Evolutionary conservation across 164 flowering plant genomes (phyloP), one percentile per base, ranked within the genome.

Genomic region (Tetracentron sinense): DNA sequence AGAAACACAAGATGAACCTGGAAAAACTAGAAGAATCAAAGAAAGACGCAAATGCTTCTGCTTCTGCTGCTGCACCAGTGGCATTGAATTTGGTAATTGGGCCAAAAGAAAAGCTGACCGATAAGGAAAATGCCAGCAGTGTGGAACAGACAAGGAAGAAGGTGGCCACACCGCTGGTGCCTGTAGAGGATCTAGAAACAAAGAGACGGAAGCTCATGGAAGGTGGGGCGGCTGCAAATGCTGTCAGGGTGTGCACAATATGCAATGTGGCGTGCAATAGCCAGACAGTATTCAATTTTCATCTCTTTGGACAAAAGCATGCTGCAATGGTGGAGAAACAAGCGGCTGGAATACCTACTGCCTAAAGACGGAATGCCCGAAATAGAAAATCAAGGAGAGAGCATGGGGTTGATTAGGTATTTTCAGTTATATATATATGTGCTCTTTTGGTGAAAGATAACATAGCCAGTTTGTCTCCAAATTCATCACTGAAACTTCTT

Each of bases 231-330:
- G 61, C 66, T 12, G 66, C 53, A 22, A 66, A 42, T 23, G 52
- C 71, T 23, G 56, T 64, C 27, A 53, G 56, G 42, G 51, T 61
- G 2, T 75, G 79, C 50, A 62, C 71, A 4, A 23, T 73, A 23
- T 78, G 81, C 73, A 73, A 72, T 20, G 71, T 78, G 50, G 74
- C 64, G 2, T 78, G 84, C 66, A 72, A 75, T 63, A 71, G 84
- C 48, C 68, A 74, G 60, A 31, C 51, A 23, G 81, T 63, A 25
- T 63, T 72, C 58, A 27, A 61, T 63, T 54, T 19, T 28, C 82
- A 78, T 76, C 63, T 74, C 46, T 26, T 60, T 30, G 82, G 82
- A 0, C 70, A 66, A 57, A 78, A 65, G 69, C 77, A 78, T 70
- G 73, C 72, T 31, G 46, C 62, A 27, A 65, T 60, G 75, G 60